Evolutionary conservation across 495 filamentous ascomycete genomes (phyloP), one percentile per base, ranked within the genome.

Genomic region (Cetradonia linearis): DNA sequence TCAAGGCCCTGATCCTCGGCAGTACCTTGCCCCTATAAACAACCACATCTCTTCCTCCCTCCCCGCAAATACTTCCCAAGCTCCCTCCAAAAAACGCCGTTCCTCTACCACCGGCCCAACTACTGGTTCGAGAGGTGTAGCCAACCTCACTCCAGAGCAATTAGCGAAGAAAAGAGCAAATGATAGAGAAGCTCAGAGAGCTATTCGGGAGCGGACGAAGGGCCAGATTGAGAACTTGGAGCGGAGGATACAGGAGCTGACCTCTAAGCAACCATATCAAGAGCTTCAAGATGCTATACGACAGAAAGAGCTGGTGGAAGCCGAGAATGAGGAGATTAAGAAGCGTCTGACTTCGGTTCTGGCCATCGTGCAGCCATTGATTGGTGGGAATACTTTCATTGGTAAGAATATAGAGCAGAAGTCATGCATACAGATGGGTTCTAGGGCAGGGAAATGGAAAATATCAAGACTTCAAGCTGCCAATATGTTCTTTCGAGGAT

Each of bases 171-270:
- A 95, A 72, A 80, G 90, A 58, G 88, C 87, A 67, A 94, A 94
- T 71, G 90, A 95, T 69, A 81, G 90, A 44, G 87, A 91, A 71
- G 90, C 90, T 20, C 90, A 95, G 70, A 81, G 87, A 54, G 88
- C 87, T 20, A 95, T 94, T 60, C 79, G 90, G 18, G 85, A 88
- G 65, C 78, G 90, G 60, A 94, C 86, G 13, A 91, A 89, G 66
- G 77, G 82, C 58, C 86, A 90, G 66, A 93, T 94, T 62, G 87
- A 91, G 56, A 76, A 72, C 25, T 76, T 95, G 25, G 87, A 94
- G 71, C 76, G 77, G 55, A 81, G 83, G 53, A 81, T 93, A 44
- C 80, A 78, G 20, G 85, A 88, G 38, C 79, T 88, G n/a, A 78
- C 82, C 20, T 81, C 80, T 7, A 86, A 88, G 71, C 83, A 89